Conservation (phyloP, 2,329 filamentous ascomycete genomes). For the Colletotrichum shisoi region DNA sequence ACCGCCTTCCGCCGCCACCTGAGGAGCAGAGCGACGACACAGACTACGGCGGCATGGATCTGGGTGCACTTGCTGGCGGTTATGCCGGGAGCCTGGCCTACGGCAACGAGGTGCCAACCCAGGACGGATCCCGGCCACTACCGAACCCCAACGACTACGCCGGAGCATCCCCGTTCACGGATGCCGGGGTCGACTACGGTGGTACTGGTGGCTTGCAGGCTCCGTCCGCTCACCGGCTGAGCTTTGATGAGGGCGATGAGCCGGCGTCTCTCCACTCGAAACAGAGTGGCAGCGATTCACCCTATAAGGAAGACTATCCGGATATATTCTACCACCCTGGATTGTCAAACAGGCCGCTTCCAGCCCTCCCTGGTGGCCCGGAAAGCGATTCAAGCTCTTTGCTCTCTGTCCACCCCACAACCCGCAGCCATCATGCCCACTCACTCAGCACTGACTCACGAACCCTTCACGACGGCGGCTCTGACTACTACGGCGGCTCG, state of each 20-base stretch:
- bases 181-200: conserved; percentile 82
- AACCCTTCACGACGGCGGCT: conserved; percentile 50
- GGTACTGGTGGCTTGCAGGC: conserved; percentile 89
- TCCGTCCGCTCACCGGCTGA: conserved; percentile 76
- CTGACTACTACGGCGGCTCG: conserved; percentile 57
- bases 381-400: conserved; percentile 68
- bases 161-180: conserved; percentile 55
- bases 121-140: conserved; percentile 58
- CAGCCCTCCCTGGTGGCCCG: conserved; percentile 66
- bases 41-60: conserved; percentile 75
- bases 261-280: conserved; percentile 64
- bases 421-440: conserved; percentile 55
- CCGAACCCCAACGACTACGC: conserved; percentile 55
- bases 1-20: conserved; percentile 55
- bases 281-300: conserved; percentile 70
- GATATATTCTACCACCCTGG: conserved; percentile 96
- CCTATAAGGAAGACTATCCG: conserved; percentile 75
- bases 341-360: conserved; percentile 71
- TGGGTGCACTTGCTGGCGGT: conserved; percentile 77
- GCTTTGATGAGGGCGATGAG: conserved; percentile 94
- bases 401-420: conserved; percentile 52
- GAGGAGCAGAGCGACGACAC: conserved; percentile 72
- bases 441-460: conserved; percentile 59
- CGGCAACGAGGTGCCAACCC: conserved; percentile 55
- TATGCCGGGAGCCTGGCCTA: conserved; percentile 65